Evolutionary conservation across 2,329 filamentous ascomycete genomes (phyloP), one percentile per base, ranked within the genome.

Genomic region (Akanthomyces dipterigenus): DNA sequence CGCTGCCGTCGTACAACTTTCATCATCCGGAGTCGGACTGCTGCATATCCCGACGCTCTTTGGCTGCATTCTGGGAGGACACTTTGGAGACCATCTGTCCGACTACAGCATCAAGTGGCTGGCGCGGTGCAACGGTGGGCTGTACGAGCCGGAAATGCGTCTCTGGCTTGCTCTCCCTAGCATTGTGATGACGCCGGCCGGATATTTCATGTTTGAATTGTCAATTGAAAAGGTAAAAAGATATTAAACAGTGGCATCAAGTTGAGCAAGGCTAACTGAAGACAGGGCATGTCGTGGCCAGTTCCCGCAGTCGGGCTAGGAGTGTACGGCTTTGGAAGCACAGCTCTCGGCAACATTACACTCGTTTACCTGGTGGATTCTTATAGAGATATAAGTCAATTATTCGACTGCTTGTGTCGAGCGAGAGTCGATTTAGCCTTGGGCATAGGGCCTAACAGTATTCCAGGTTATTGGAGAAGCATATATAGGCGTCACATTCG

Each of bases 141-240:
- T 75, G 36, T 78, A 75, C 50, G 76, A 78, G 61, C 76, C 77
- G 0, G 77, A 78, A 58, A 77, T 78, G 70, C 68, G 76, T 1
- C 65, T 78, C 7, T 75, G 64, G 80, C 38, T 45, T 1, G 36
- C 53, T 5, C 31, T 55, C 2, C 53, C 53, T 3, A 8, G 12
- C 3, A 20, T 28, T n/a, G 3, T 55, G 2, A 28, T 45, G 7
- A 16, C 40, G 9, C 38, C 40, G 3, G 53, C 28, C 4, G 53
- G 53, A 12, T 31, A 31, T 28, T 22, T 55, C 1, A 55, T 55
- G 36, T 45, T 45, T 45, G 53, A 38, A 1, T 20, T 55, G 7
- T n/a, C 28, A 4, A 43, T 45, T 18, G 31, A 7, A 34, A 34
- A 34, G 7, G 31, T 34, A 8, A 34, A 8, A 34, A 34, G 11